Evolutionary conservation across 2,329 filamentous ascomycete genomes (phyloP).

Genomic region (Xylariaceae sp.): DNA sequence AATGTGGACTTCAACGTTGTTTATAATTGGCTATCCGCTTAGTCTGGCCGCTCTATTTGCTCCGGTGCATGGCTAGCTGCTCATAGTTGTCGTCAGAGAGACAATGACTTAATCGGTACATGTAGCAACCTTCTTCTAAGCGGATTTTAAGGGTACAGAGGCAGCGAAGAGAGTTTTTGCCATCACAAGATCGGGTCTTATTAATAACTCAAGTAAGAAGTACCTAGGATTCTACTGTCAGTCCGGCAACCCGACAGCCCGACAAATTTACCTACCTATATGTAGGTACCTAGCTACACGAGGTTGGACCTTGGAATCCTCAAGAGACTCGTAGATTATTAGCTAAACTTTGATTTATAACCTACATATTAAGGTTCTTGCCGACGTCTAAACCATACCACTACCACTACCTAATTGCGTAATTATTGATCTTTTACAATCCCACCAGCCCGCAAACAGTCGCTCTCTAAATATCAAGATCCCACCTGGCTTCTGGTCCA

Average conservation of each 20-base stretch:
- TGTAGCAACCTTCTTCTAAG: neutral
- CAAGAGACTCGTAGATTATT: too few relatives aligned
- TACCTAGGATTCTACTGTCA: too few relatives aligned
- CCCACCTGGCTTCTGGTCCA: neutral
- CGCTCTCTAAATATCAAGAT: neutral
- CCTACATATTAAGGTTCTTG: too few relatives aligned
- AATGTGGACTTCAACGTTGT: neutral
- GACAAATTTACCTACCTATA: too few relatives aligned
- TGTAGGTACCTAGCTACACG: too few relatives aligned
- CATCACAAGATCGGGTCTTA: neutral
- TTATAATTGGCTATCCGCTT: constrained; percentile 12
- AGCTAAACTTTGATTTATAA: too few relatives aligned
- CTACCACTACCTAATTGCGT: too few relatives aligned
- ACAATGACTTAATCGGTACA: neutral
- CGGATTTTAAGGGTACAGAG: too few relatives aligned
- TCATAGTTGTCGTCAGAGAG: constrained; percentile 22
- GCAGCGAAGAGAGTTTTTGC: neutral
- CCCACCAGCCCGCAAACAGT: too few relatives aligned
- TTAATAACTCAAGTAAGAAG: too few relatives aligned
- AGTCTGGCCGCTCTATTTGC: constrained; percentile 15
- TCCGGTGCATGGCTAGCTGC: constrained; percentile 11
- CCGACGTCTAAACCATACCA: too few relatives aligned
- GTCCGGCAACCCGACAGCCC: neutral
- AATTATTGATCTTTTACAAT: neutral
- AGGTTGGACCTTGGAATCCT: too few relatives aligned